Evolutionary conservation across 306 rosid species (phyloP), one percentile per base, ranked within the genome.

Genomic region (Quercus robur): DNA sequence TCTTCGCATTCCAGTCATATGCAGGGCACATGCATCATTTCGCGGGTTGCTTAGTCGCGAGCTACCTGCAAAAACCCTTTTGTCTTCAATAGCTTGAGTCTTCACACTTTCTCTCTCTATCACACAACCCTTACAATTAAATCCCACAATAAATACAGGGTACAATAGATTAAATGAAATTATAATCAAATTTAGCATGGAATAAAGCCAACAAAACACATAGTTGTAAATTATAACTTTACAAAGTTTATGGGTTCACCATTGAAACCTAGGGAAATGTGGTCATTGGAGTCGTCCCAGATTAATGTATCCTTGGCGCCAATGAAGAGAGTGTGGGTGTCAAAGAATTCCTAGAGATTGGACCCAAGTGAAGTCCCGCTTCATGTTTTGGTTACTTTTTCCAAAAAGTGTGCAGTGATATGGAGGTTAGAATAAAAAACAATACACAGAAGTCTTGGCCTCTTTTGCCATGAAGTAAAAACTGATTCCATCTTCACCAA

Each of bases 311-410:
- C 55, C 38, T 70, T 63, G 44, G 86, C 83, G 3, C 77, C 77
- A 9, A 83, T 59, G 56, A 44, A 76, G 81, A 84, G 64, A 20
- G 30, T 80, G 75, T 73, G 84, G 52, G 59, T 49, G 75, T 58
- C 75, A 5, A 56, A 84, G 77, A 55, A 84, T 67, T 23, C 84
- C 82, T 4, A 84, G 73, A 70, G 84, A 84, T 6, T 77, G 75
- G 18, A 80, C 81, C 84, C 87, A 91, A 21, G 97, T 89, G 90
- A 91, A 91, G 89, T 86, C 97, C 20, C 90, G 85, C 33, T 56
- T 77, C 81, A 71, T 68, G 33, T 62, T 75, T 30, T 70, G 28
- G 63, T 80, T 44, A 59, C 76, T 81, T 73, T 49, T 84, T 2
- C 84, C 84, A 62, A 76, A 56, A 76, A 84, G 30, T 56, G 86